Evolutionary conservation across 2,329 filamentous ascomycete species (phyloP).

Genomic region (Phaeosphaeriaceae sp.): DNA sequence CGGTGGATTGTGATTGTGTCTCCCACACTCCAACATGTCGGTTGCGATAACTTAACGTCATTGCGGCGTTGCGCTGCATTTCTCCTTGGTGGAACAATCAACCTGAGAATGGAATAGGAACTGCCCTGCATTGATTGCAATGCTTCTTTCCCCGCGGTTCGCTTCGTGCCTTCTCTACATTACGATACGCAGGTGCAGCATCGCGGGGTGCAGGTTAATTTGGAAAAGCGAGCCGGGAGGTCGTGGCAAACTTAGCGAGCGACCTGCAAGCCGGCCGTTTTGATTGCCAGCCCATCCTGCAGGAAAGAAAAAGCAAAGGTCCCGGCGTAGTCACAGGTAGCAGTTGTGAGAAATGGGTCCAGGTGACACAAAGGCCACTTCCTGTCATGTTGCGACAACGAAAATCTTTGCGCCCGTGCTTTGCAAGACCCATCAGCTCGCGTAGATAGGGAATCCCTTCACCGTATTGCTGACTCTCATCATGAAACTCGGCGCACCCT

Average conservation of each 20-base stretch:
- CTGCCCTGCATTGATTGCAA: constrained; percentile 3
- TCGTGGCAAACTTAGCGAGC: not conserved
- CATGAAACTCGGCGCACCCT: not conserved
- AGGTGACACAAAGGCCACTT: not conserved
- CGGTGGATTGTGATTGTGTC: not conserved
- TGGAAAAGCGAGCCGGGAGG: constrained; percentile 1
- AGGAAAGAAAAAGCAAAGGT: not conserved
- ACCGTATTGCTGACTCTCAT: not conserved
- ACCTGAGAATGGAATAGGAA: not conserved
- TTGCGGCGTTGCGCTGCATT: not conserved
- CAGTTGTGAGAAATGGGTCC: not conserved
- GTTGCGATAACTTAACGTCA: not conserved
- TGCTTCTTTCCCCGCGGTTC: constrained; percentile 7
- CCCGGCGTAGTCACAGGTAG: not conserved
- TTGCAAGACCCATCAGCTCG: not conserved
- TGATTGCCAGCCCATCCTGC: not conserved
- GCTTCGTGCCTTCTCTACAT: not conserved
- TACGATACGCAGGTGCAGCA: not conserved
- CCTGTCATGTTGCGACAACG: not conserved
- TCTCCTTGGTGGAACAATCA: constrained; percentile 3
- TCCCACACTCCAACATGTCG: not conserved
- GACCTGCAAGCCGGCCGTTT: not conserved
- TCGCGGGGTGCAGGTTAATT: constrained; percentile 3
- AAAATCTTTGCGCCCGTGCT: not conserved
- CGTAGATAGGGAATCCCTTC: not conserved